These are phyloP conservation scores for Harringtonia aguacate DNA, from an alignment of 2,329 filamentous ascomycete species.

Conservation along the genomic window DNA sequence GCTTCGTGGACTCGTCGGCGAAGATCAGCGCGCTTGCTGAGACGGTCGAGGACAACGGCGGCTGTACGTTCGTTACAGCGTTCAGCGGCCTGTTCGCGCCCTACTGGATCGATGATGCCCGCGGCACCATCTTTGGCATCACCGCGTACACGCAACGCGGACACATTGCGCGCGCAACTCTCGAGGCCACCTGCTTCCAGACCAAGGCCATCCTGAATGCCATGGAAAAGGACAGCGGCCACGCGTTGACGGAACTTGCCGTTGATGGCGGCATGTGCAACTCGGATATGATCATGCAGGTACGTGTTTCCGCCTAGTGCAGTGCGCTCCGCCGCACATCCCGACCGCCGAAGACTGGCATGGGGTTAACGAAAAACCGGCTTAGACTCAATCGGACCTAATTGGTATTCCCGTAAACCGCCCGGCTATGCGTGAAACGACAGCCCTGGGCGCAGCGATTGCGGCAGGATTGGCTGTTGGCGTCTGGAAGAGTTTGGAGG, in stretches of 20 bases:
- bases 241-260: conserved; percentile 61
- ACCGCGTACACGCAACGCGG: conserved; percentile 77
- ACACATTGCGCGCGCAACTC: conserved; percentile 79
- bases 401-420: conserved; percentile 73
- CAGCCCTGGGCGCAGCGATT: conserved; percentile 77
- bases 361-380: background rate
- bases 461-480: conserved; percentile 76
- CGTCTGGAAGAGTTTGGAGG: conserved; percentile 66
- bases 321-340: background rate
- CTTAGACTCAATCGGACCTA: conserved; percentile 70
- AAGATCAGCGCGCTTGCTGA: conserved; percentile 40
- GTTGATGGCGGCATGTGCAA: conserved; percentile 88
- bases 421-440: conserved; percentile 83
- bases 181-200: conserved; percentile 88
- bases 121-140: conserved; percentile 79
- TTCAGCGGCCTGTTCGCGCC: conserved; percentile 87
- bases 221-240: conserved; percentile 77
- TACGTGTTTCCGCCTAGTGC: conserved; percentile 5
- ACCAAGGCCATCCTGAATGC: conserved; percentile 85
- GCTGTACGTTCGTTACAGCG: conserved; percentile 78
- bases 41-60: conserved; percentile 61
- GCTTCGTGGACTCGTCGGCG: conserved; percentile 42
- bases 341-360: no score
- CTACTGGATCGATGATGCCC: conserved; percentile 91
- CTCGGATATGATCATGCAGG: conserved; percentile 78